phyloP scores from a whole-genome alignment of 441 rosid genomes.

The Arabidopsis hybrid region DNA sequence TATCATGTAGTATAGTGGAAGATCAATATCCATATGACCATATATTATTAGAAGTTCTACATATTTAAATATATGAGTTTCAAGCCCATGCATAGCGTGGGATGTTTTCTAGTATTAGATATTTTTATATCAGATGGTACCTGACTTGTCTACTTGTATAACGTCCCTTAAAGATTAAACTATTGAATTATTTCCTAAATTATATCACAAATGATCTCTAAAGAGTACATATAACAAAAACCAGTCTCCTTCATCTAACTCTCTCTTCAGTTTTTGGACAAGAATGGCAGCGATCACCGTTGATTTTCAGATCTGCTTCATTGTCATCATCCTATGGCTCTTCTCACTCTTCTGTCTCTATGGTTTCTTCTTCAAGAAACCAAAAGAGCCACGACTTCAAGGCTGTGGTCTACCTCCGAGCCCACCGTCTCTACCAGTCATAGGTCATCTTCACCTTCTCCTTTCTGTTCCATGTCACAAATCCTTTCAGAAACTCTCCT shows the following conservation, averaged over 20 bases:
- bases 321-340: conserved; percentile 31
- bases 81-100: too few relatives aligned
- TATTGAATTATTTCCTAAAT: conserved; percentile 2
- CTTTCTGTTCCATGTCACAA: conserved; percentile 39
- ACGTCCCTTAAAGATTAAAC: conserved; percentile 16
- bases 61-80: too few relatives aligned
- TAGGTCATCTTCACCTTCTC: conserved; percentile 56
- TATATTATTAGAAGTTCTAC: too few relatives aligned
- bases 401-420: conserved; percentile 50
- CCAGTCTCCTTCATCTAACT: conserved; percentile 38
- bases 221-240: not conserved
- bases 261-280: conserved; percentile 48
- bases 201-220: not conserved
- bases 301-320: conserved; percentile 43
- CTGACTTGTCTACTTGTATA: conserved; percentile 1
- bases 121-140: not conserved
- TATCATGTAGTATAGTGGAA: too few relatives aligned
- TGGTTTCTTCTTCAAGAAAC: conserved; percentile 41
- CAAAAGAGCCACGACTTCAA: conserved; percentile 1
- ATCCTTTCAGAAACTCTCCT: conserved; percentile 40
- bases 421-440: conserved; percentile 52
- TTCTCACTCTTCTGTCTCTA: conserved; percentile 26
- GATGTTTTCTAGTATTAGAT: not conserved
- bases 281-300: conserved; percentile 33
- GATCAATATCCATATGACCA: too few relatives aligned